These are phyloP conservation scores for Aspergillus coremiiformis DNA, from an alignment of 495 filamentous ascomycete species.

Conservation along the genomic window DNA sequence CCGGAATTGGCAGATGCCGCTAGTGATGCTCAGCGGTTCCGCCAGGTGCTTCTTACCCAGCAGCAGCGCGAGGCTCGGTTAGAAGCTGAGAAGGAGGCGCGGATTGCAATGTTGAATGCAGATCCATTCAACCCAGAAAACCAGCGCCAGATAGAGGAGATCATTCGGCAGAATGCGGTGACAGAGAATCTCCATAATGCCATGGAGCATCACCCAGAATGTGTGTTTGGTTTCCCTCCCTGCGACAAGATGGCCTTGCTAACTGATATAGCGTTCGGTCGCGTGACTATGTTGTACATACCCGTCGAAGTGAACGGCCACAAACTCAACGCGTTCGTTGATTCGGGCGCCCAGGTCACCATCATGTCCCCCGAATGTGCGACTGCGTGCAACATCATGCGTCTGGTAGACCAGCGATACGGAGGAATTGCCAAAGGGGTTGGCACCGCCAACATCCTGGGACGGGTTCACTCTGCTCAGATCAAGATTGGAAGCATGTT, in stretches of 20 bases:
- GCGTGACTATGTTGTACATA: slow-evolving; percentile 93
- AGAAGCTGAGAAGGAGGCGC: slow-evolving; percentile 67
- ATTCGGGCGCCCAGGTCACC: slow-evolving; percentile 94
- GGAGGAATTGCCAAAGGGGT: slow-evolving; percentile 88
- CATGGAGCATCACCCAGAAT: slow-evolving; percentile 93
- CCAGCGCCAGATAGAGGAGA: slow-evolving; percentile 90
- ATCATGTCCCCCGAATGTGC: slow-evolving; percentile 97
- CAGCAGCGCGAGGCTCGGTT: slow-evolving; percentile 59
- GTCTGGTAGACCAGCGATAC: slow-evolving; percentile 87
- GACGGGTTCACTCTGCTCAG: slow-evolving; percentile 87
- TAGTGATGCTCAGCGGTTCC: slow-evolving; percentile 71
- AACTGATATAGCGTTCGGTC: slow-evolving; percentile 65
- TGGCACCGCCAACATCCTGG: slow-evolving; percentile 87
- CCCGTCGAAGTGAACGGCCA: slow-evolving; percentile 90
- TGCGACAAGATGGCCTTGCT: slow-evolving; percentile 1
- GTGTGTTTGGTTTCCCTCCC: slow-evolving; percentile 39
- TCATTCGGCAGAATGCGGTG: slow-evolving; percentile 88
- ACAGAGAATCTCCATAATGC: slow-evolving; percentile 92
- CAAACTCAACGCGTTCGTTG: slow-evolving; percentile 92
- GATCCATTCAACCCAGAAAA: slow-evolving; percentile 89
- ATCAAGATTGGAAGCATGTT: slow-evolving; percentile 87
- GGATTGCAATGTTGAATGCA: slow-evolving; percentile 72
- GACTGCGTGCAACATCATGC: slow-evolving; percentile 89
- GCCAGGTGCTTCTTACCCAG: slow-evolving; percentile 56
- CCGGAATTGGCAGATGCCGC: slow-evolving; percentile 71